These are phyloP conservation scores for Candida argentea DNA, from an alignment of 805 yeast species.

Conservation along the genomic window DNA sequence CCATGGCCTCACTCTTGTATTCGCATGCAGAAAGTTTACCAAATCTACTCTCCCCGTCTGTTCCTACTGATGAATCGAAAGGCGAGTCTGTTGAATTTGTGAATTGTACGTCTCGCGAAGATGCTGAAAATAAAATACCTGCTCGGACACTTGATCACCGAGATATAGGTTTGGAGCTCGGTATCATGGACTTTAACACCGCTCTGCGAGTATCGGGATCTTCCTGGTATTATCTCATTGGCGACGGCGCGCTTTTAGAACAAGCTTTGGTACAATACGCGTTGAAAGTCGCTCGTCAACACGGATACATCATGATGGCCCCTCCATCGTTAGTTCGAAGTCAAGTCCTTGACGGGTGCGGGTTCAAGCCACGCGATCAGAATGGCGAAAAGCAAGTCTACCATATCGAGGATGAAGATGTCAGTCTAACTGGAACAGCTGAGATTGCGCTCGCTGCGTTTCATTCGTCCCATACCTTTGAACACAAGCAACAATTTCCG, in stretches of 20 bases:
- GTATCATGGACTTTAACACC: conserved; percentile 55
- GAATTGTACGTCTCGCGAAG: conserved; percentile 32
- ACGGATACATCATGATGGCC: conserved; percentile 59
- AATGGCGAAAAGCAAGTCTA: conserved; percentile 83
- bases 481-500: conserved; percentile 34
- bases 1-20: conserved; percentile 26
- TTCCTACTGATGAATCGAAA: conserved; percentile 28
- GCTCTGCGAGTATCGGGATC: conserved; percentile 73
- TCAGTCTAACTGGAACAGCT: conserved; percentile 86
- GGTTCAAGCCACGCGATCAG: conserved; percentile 87
- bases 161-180: conserved; percentile 55
- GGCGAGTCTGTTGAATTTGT: conserved; percentile 40
- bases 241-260: conserved; percentile 82
- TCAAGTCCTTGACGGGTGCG: conserved; percentile 80
- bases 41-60: conserved; percentile 44
- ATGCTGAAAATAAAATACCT: conserved; percentile 9
- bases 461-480: conserved; percentile 42
- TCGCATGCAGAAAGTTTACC: conserved; percentile 47
- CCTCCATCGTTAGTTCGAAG: conserved; percentile 84
- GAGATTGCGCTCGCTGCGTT: conserved; percentile 89
- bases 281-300: conserved; percentile 48
- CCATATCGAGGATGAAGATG: conserved; percentile 39
- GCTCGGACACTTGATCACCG: conserved; percentile 45
- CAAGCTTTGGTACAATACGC: conserved; percentile 84
- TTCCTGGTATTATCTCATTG: conserved; percentile 81